Base-by-base conservation (phyloP, 805 yeast species). In the Debaryomyces maramus region DNA sequence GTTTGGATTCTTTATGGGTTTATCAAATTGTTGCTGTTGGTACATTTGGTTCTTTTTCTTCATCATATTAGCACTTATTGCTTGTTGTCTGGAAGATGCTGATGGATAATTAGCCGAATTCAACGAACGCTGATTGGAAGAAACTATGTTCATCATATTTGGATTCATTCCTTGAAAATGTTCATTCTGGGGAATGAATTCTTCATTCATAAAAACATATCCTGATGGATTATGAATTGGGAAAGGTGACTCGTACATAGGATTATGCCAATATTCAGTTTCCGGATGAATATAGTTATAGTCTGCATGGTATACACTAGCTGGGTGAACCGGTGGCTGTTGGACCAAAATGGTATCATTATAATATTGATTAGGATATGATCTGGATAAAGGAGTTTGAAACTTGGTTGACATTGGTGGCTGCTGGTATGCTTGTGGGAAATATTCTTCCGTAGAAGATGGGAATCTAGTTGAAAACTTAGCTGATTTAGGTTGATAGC, bases 61-160 rank as follows among this genome's bases (percentile, higher is more conserved):
- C 66, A 60, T 60, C 67, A 63, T 61, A 22, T 55, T 49, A 8
- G 63, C 57, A 39, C 63, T 60, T 13, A 56, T 55, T 10, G 60
- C 58, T 36, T 61, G 67, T 39, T 63, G 70, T 13, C 69, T 47
- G 10, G 47, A 50, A 11, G 65, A 58, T 11, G 61, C 40, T 7
- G 38, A 33, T 6, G 18, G 13, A 17, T 14, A 29, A 10, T 22
- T 22, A 9, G 36, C 16, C 3, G 39, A 46, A 28, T 38, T 38
- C 13, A 17, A 24, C 18, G 40, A 18, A 34, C 23, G 26, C 6
- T 21, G 40, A 32, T 18, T 42, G 4, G 20, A 29, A 6, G 39
- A 38, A 16, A 26, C 40, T 3, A 6, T 6, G 23, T 41, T 41
- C 17, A 36, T 36, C 33, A 22, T 36, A 8, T 36, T 24, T 18